Evolutionary conservation across 805 yeast genomes (phyloP), one percentile per base, ranked within the genome.

Genomic region (Wickerhamiella brachini): DNA sequence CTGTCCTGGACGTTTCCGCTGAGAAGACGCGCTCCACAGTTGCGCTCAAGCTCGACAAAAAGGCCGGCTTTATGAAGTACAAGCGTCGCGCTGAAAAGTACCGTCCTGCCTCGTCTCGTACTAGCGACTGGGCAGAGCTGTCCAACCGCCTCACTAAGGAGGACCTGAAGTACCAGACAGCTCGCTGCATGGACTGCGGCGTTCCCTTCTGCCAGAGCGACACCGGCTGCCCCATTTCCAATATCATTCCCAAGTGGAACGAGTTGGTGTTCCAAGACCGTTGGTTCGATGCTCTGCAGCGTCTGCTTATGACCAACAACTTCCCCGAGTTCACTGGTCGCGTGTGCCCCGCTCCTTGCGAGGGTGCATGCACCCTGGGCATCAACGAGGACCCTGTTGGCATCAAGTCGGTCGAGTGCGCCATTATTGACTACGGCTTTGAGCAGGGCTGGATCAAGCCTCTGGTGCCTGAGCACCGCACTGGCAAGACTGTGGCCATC

Each of bases 171-270:
- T 78, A 76, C 66, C 97, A 90, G 73, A 85, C 97, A 53, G 96
- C 97, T 15, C 80, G 98, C 69, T 90, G 98, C 77, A 90, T 93
- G 95, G 97, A 90, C 71, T 90, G 98, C 75, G 98, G 98, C 74
- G 94, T 93, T 61, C 98, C 98, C 53, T 90, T 90, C 79, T 90
- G 98, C 75, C 94, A 90, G 64, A 83, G 95, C 47, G 97, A 90
- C 68, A 85, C 95, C 44, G 98, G 98, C 54, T 90, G 98, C 73
- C 98, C 98, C 50, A 84, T 90, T 58, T 88, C 97, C 50, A 90
- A 90, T 70, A 81, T 90, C 60, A 90, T 90, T 73, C 98, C 98
- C 56, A 89, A 90, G 71, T 93, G 96, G 90, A 93, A 90, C 68
- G 97, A 89, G 67, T 77, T 93, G 59, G 95, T 90, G 18, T 90